Conservation (phyloP, 2,329 filamentous ascomycete genomes). For the Aspergillus thermomutatus region DNA sequence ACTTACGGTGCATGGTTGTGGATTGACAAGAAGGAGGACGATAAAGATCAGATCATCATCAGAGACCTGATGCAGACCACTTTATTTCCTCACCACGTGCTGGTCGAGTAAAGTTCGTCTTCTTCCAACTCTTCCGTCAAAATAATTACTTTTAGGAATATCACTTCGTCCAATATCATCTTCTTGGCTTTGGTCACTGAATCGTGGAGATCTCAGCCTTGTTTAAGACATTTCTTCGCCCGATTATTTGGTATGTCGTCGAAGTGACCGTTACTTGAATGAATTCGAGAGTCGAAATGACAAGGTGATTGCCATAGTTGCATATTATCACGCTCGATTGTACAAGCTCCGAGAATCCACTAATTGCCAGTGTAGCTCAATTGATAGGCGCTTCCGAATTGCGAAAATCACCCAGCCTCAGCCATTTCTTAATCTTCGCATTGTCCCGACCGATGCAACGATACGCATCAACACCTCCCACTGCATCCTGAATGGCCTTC, state of each 20-base stretch:
- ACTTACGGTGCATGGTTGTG: not conserved
- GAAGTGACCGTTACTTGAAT: not conserved
- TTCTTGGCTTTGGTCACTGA: not conserved
- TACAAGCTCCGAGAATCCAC: not conserved
- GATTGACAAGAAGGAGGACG: not conserved
- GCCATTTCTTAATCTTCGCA: constrained; percentile 37
- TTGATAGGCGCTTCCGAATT: constrained; percentile 10
- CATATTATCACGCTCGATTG: not conserved
- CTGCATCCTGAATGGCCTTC: constrained; percentile 4
- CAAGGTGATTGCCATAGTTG: not conserved
- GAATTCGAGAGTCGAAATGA: not conserved
- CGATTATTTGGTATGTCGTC: not conserved
- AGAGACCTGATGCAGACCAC: no score
- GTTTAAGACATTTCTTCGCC: not conserved
- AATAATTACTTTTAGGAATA: not conserved
- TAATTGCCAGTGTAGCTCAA: not conserved
- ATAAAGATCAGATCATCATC: no score
- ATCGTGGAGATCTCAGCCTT: not conserved
- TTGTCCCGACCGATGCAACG: constrained; percentile 39
- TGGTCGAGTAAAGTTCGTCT: no score
- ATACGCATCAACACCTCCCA: constrained; percentile 26
- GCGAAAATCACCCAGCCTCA: constrained; percentile 22
- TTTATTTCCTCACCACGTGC: no score
- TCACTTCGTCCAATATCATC: not conserved
- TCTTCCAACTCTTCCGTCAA: no score